Evolutionary conservation across 257 asterid species (phyloP), one percentile per base, ranked within the genome.

Genomic region (Solanum piurae): DNA sequence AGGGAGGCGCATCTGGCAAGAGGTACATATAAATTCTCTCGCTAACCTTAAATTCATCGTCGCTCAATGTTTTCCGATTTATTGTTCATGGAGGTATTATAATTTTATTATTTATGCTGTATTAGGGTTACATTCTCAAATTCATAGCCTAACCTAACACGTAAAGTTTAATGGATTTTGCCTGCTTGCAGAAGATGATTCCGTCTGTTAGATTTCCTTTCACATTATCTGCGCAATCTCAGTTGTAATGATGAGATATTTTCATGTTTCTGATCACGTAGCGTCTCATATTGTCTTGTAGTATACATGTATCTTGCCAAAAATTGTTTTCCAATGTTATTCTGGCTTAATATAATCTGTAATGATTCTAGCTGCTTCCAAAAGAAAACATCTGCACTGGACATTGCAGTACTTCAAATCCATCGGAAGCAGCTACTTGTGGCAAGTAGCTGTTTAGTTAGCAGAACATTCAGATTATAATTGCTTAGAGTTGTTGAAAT

Each of bases 1-100:
- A 91, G 68, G 92, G 93, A 68, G 91, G 92, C 64, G 46, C 90
- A 38, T 89, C 92, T 5, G 92, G 90, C 14, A 90, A 91, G 85
- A 87, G 93, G 93, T 91, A 46, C 72, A 37, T 37, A 4, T 40
- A 13, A 40, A 34, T 86, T 40, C 10, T 42, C 49, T 38, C 11
- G 3, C 69, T 29, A 29, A 29, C 31, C 31, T 2, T 29, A 29
- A 12, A 6, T 36, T 40, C 58, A 38, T 75, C 12, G 20, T 3
- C 1, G 83, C 10, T 11, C 33, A 13, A 69, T 69, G 23, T 69
- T 29, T 68, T 6, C 21, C 10, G 21, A 27, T 68, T 27, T 68
- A 3, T 2, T 68, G 21, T n/a, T 62, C 33, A 5, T n/a, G 33
- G 33, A 62, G 31, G 6, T n/a, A 52, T 52, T 52, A 18, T 52